phyloP scores from a whole-genome alignment of 129 eudicot species.

The Flaveria sonorensis region DNA sequence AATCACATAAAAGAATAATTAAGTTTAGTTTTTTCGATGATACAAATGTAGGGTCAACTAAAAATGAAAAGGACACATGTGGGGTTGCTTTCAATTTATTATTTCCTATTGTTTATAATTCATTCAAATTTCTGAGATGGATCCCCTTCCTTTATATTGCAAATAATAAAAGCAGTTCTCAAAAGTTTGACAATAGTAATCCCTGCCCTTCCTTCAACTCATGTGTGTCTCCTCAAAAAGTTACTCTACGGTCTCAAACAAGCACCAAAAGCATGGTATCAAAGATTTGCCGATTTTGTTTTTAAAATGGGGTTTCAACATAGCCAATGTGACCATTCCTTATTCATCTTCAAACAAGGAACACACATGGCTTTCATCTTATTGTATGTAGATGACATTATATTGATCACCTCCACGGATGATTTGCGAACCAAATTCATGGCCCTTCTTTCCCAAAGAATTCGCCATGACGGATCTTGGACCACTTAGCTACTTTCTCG shows the following conservation, averaged over 20 bases:
- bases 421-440: neutral
- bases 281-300: neutral
- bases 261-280: neutral
- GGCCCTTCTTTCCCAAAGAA: too few species aligned
- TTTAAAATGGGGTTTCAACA: neutral
- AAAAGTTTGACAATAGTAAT: conserved; percentile 52
- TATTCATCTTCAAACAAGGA: neutral
- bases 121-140: conserved; percentile 22
- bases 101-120: neutral
- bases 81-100: conserved; percentile 48
- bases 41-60: conserved; percentile 40
- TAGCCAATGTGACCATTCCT: neutral
- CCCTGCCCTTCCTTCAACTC: conserved; percentile 52
- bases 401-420: neutral
- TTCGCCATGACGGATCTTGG: too few species aligned
- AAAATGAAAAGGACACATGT: conserved; percentile 39
- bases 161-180: conserved; percentile 49
- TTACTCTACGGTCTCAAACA: neutral
- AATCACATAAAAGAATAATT: conserved; percentile 6
- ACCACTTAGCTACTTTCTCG: too few species aligned
- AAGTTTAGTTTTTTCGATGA: neutral
- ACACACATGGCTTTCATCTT: neutral
- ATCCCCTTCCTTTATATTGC: conserved; percentile 37
- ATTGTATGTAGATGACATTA: too few species aligned
- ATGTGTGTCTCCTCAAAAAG: neutral